Evolutionary conservation across 192 early-diverging fungal species (phyloP).

Genomic region (Backusella tarrabulga): DNA sequence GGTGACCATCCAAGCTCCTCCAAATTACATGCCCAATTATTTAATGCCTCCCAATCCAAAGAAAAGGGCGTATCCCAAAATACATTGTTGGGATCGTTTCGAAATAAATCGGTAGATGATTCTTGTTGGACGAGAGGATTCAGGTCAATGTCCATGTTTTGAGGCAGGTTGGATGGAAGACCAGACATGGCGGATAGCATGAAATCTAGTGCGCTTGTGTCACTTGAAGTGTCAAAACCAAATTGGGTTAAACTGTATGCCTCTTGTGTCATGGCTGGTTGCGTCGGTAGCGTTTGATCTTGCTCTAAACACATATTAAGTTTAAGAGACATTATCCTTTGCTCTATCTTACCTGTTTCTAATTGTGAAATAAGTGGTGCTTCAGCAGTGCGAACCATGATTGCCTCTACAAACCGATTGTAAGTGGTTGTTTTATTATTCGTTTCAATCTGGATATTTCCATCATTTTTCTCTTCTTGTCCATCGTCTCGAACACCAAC

Average conservation of each 20-base stretch:
- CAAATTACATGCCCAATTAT: not conserved
- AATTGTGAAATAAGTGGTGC: not conserved
- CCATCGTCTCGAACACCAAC: not conserved
- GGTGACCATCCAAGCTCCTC: not conserved
- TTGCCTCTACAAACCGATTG: not conserved
- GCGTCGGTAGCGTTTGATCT: not conserved
- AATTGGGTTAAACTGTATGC: not conserved
- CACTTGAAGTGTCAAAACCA: not conserved
- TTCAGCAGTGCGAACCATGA: not conserved
- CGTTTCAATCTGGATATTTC: not conserved
- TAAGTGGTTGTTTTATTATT: not conserved
- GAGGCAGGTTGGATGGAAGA: not conserved
- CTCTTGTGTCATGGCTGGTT: not conserved
- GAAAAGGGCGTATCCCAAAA: not conserved
- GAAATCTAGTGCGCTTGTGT: not conserved
- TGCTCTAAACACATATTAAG: not conserved
- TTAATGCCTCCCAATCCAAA: not conserved
- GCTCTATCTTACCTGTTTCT: not conserved
- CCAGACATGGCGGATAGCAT: not conserved
- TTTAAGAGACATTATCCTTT: not conserved
- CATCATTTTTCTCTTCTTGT: not conserved
- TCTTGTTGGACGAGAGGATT: not conserved
- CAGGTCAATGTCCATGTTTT: not conserved
- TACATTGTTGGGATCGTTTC: not conserved
- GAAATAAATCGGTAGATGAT: not conserved